Evolutionary conservation across 306 rosid genomes (phyloP).

Genomic region (Fragaria ananassa): DNA sequence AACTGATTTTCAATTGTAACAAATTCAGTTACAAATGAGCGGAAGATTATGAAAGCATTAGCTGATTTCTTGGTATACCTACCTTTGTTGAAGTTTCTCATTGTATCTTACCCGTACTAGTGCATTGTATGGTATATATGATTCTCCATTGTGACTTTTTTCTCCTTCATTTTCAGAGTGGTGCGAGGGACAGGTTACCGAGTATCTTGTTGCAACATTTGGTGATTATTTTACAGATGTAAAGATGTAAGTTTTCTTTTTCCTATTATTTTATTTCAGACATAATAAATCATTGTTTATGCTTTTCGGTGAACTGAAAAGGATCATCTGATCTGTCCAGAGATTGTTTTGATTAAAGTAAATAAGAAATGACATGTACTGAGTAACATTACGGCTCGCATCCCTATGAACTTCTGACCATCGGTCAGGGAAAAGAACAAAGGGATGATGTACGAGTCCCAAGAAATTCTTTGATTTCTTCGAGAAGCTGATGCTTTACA

Average conservation of each 20-base stretch:
- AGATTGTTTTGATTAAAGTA: background rate
- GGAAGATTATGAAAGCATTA: background rate
- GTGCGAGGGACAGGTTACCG: conserved; percentile 91
- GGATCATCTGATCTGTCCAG: background rate
- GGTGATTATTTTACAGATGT: conserved; percentile 92
- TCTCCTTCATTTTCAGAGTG: conserved; percentile 58
- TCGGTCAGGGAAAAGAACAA: background rate
- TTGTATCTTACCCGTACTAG: background rate
- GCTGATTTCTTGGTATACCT: background rate
- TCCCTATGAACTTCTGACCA: background rate
- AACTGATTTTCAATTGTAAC: background rate
- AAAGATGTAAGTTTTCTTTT: conserved; percentile 64
- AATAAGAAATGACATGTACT: background rate
- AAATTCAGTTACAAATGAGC: background rate
- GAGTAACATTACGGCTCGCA: background rate
- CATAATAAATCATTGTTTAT: background rate
- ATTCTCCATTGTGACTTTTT: conserved; percentile 12
- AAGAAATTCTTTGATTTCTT: background rate
- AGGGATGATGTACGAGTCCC: background rate
- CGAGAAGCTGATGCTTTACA: background rate
- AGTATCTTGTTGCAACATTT: conserved; percentile 89
- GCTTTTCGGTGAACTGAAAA: background rate
- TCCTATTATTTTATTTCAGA: background rate
- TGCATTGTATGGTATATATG: background rate
- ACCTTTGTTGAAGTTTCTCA: background rate